A percentile compares a stretch with the other conserved stretches of the same genome.
These are phyloP conservation scores for Nymphaea thermarum DNA, from an alignment of 164 flowering plant genomes.

Conservation along the genomic window DNA sequence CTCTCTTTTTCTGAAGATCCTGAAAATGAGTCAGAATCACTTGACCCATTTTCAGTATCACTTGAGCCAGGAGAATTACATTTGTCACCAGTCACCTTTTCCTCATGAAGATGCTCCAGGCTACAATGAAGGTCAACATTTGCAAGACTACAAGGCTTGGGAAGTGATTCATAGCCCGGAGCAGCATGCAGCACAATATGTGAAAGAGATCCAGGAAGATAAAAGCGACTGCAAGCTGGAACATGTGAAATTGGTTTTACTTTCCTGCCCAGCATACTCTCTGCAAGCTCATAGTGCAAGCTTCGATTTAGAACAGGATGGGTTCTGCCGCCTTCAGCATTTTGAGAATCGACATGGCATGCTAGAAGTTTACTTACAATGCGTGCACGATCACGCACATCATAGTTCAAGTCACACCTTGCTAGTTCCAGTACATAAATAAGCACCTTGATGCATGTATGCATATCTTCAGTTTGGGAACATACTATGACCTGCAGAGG, in stretches of 20 bases:
- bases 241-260: constrained; percentile 17
- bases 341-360: constrained; percentile 16
- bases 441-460: constrained; percentile 23
- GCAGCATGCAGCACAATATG: constrained; percentile 96
- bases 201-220: constrained; percentile 98
- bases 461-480: constrained; percentile 36
- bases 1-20: constrained; percentile 50
- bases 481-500: constrained; percentile 47
- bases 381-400: constrained; percentile 82
- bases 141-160: constrained; percentile 65
- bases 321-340: constrained; percentile 16
- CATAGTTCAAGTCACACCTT: constrained; percentile 65
- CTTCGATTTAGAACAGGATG: constrained; percentile 13
- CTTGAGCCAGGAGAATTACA: not conserved
- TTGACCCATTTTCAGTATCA: too few species aligned
- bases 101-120: not conserved
- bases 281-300: constrained; percentile 22
- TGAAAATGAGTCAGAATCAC: constrained; percentile 41
- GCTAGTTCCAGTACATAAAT: constrained; percentile 72
- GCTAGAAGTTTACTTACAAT: constrained; percentile 40
- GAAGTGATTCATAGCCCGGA: constrained; percentile 96
- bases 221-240: constrained; percentile 36
- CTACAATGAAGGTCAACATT: constrained; percentile 19
- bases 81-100: not conserved
- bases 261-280: constrained; percentile 33